Evolutionary conservation across 2,329 filamentous ascomycete genomes (phyloP).

Genomic region (Cladosporium oxysporum): DNA sequence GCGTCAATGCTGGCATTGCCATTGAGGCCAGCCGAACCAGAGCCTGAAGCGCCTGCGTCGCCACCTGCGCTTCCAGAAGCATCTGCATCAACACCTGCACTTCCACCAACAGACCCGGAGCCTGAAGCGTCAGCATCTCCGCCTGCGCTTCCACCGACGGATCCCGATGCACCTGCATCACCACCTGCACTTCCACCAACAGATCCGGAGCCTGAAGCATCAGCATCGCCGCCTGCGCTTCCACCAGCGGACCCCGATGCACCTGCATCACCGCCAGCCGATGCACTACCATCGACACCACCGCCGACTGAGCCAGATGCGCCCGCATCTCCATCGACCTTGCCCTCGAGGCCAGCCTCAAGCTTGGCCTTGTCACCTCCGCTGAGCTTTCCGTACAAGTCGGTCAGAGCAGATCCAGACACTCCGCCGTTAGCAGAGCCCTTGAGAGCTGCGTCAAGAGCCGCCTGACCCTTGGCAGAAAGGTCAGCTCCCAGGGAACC

Average conservation of each 20-base stretch:
- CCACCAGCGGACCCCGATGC: background rate
- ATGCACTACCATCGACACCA: background rate
- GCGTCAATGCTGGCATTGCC: background rate
- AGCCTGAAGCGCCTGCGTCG: background rate
- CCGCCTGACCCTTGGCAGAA: conserved; percentile 11
- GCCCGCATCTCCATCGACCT: background rate
- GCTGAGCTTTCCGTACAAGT: conserved; percentile 20
- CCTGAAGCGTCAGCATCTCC: background rate
- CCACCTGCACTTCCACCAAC: background rate
- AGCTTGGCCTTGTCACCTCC: conserved; percentile 1
- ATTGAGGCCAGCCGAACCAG: background rate
- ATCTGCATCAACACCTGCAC: background rate
- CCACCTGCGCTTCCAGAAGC: background rate
- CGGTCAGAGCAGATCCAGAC: conserved; percentile 27
- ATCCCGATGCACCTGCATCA: background rate
- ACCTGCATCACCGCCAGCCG: background rate
- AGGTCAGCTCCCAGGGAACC: background rate
- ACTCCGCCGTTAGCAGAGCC: background rate
- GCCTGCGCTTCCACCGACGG: background rate
- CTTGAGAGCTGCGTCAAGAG: background rate
- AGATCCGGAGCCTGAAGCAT: background rate
- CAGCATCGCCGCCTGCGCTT: background rate
- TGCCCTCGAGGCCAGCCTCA: background rate
- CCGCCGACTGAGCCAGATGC: background rate
- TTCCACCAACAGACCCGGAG: background rate